Base-by-base conservation (phyloP, 495 filamentous ascomycete species). In the Penicillium chermesinum region DNA sequence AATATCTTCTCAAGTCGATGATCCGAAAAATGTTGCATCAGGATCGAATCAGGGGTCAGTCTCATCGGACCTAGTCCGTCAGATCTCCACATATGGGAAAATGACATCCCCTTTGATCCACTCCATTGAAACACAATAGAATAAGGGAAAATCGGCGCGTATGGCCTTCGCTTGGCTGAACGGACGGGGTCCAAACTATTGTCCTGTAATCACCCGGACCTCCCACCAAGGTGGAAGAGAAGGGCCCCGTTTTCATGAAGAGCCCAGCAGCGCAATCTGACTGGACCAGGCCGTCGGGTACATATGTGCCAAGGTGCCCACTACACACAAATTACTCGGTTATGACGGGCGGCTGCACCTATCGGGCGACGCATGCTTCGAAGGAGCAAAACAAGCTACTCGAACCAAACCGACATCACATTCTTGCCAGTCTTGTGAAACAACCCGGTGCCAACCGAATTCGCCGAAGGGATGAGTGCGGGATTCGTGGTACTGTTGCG, bases 141-240 rank as follows among this genome's bases (percentile, higher is more conserved):
- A 39, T 27, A 38, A 46, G 42, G 32, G 34, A 41, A 21, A 25
- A 38, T 15, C 48, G 16, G 14, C 9, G 46, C n/a, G n/a, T n/a
- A n/a, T n/a, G 25, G 16, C 30, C 17, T 15, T 18, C 32, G 20
- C 30, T 9, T 34, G 15, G 25, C 38, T n/a, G n/a, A 39, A 40
- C 42, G 43, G 34, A 27, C 42, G 17, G 40, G 32, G 41, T 41
- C 22, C 10, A 20, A 42, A 52, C 54, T 58, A 58, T 55, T 58
- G 52, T 48, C 57, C 38, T 49, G 55, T 58, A 53, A 58, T 36
- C 34, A 54, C 19, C 54, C 54, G 39, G 16, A 16, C 18, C 15
- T 49, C 25, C 39, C 40, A 41, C 33, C 27, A 41, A 41, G 38
- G 34, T 43, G 30, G 45, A 33, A 30, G 36, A 49, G 37, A 38